These are phyloP conservation scores for Carex littledalei DNA, from an alignment of 176 grass and related monocot genomes.

Conservation along the genomic window DNA sequence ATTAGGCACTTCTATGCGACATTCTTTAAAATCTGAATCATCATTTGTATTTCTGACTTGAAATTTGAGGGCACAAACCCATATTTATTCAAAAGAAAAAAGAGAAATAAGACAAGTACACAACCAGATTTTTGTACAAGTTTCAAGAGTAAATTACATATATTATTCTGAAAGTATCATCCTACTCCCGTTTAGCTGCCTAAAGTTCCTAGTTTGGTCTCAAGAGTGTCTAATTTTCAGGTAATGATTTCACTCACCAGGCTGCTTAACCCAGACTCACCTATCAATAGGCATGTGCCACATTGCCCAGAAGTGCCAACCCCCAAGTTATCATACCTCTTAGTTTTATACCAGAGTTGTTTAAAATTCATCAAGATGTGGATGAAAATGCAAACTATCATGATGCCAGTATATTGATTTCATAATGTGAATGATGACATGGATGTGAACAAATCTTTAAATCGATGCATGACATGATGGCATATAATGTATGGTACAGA, in stretches of 20 bases:
- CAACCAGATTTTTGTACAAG: not conserved
- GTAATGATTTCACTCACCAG: not conserved
- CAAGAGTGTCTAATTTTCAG: not conserved
- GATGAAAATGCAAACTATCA: not conserved
- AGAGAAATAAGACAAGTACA: not conserved
- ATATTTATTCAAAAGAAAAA: not conserved
- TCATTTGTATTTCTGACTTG: not conserved
- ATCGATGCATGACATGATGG: not conserved
- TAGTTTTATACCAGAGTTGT: not conserved
- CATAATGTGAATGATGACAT: not conserved
- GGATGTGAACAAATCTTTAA: not conserved
- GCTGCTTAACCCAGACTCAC: not conserved
- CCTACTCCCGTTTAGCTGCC: not conserved
- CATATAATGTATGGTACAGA: not conserved
- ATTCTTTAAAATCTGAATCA: not conserved
- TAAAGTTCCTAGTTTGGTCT: not conserved
- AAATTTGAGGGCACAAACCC: not conserved
- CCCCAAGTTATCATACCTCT: not conserved
- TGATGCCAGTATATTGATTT: not conserved
- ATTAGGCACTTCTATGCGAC: not conserved
- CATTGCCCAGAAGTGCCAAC: not conserved
- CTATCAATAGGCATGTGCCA: not conserved
- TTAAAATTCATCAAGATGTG: slow-evolving; percentile 1
- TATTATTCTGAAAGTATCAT: not conserved
- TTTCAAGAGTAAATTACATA: not conserved